A percentile compares a stretch with the other conserved stretches of the same genome.
These are phyloP conservation scores for Litchi chinensis DNA, from an alignment of 345 rosid genomes.

Conservation along the genomic window DNA sequence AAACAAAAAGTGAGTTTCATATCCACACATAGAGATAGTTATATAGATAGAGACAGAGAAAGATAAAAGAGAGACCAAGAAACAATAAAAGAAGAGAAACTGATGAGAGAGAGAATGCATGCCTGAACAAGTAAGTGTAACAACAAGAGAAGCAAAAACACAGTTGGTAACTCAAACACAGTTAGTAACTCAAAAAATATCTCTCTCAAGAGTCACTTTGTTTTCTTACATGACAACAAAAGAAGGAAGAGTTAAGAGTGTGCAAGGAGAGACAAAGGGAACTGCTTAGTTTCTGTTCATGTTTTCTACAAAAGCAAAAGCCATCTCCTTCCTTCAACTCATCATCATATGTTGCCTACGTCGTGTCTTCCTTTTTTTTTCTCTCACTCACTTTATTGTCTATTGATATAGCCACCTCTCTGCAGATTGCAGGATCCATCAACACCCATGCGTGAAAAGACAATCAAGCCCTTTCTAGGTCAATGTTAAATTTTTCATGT, in stretches of 20 bases:
- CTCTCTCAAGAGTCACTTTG: constrained; percentile 15
- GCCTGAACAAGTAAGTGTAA: constrained; percentile 26
- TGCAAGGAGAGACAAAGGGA: constrained; percentile 37
- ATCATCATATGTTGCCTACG: constrained; percentile 29
- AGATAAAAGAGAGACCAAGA: neutral
- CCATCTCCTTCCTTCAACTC: constrained; percentile 28
- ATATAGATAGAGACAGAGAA: constrained; percentile 20
- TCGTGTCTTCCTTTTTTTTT: neutral
- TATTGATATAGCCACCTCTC: constrained; percentile 2
- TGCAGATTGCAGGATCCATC: neutral
- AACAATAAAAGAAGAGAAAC: neutral
- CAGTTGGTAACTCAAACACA: neutral
- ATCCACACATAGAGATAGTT: too few species aligned
- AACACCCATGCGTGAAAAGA: constrained; percentile 17
- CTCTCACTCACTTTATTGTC: neutral
- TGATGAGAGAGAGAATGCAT: constrained; percentile 26
- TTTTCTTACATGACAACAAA: constrained; percentile 18
- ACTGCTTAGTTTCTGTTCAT: constrained; percentile 42
- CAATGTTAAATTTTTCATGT: too few species aligned
- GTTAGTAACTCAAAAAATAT: too few species aligned
- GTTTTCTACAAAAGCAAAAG: constrained; percentile 29
- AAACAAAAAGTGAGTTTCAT: constrained; percentile 36
- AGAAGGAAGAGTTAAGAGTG: neutral
- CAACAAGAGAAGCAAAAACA: neutral
- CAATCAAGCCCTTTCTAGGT: constrained; percentile 13